phyloP scores from a whole-genome alignment of 2,329 filamentous ascomycete genomes.

The Beauveria medogensis region DNA sequence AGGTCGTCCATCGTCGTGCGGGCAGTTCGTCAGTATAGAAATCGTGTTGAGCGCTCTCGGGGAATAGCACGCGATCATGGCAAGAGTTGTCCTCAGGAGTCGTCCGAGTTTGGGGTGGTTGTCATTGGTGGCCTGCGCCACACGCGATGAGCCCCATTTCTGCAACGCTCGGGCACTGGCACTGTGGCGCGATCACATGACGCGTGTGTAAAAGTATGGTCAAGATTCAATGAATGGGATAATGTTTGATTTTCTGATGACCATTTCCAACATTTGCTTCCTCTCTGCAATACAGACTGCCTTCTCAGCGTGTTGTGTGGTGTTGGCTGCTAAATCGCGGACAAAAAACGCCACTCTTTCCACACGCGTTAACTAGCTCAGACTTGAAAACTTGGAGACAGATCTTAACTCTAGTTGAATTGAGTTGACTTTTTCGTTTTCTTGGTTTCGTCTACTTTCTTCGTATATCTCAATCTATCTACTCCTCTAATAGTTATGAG shows the following conservation, averaged over 20 bases:
- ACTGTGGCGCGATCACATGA: slow-evolving; percentile 6
- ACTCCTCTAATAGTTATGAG: too few species aligned
- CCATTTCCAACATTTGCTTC: too few species aligned
- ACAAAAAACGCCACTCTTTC: too few species aligned
- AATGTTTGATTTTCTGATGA: background rate
- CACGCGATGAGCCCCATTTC: background rate
- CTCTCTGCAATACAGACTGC: too few species aligned
- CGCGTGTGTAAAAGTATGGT: background rate
- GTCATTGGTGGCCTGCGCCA: slow-evolving; percentile 8
- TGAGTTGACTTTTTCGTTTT: too few species aligned
- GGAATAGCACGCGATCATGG: slow-evolving; percentile 2
- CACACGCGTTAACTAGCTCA: too few species aligned
- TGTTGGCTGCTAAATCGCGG: background rate
- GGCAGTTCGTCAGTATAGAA: background rate
- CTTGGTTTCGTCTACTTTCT: too few species aligned
- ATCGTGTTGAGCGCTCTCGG: background rate
- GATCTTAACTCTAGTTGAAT: too few species aligned
- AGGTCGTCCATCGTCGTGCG: slow-evolving; percentile 50
- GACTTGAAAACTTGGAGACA: too few species aligned
- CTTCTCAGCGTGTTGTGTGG: background rate
- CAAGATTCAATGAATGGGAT: background rate
- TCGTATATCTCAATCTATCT: too few species aligned
- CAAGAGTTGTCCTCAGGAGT: background rate
- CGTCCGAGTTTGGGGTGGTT: background rate
- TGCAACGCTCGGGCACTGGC: background rate